Base-by-base conservation (phyloP, 768 basidiomycete genomes). In the Calocybe gangraenosa region DNA sequence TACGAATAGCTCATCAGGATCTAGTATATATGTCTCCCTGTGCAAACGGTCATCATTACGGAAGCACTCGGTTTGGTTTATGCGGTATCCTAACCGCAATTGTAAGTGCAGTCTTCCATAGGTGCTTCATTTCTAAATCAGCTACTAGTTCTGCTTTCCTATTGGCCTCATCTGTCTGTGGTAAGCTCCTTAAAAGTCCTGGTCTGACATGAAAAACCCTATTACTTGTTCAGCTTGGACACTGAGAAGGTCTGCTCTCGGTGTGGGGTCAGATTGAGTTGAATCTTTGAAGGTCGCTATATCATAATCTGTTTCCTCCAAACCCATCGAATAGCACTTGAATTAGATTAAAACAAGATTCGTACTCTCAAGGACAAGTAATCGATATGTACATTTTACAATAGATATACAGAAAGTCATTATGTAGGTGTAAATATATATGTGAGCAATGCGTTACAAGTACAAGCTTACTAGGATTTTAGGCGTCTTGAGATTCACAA, bases 41-140 rank as follows among this genome's bases (percentile, higher is more conserved):
- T 49, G 58, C 59, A 19, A 53, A 53, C 43, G 62, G 62, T 6
- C 44, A 44, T 18, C 62, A 64, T 34, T 52, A 53, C 10, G 48
- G 39, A 18, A 58, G 52, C 15, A 49, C 57, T 19, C 56, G 49
- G 15, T 64, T 57, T 25, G 62, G 62, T 31, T 44, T 57, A 3
- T 60, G 59, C 46, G 62, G 62, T 9, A 62, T 64, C n/a, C 53
- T 64, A 31, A 47, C 55, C 22, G 60, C 61, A 31, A 53, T 64
- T 31, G 52, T 64, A 44, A 48, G 52, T 41, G 19, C 22, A 9
- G 19, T 25, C 30, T 19, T 18, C 8, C 25, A 5, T 22, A 20
- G 18, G 5, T 32, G n/a, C 17, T 11, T n/a, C n/a, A 17, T 30
- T 22, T 11, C 30, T 45, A 30, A 43, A 36, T 13, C 35, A 14